A percentile compares a stretch with the other conserved stretches of the same genome.
phyloP scores from a whole-genome alignment of 2,329 filamentous ascomycete genomes.

The Pseudogymnoascus pannorum region DNA sequence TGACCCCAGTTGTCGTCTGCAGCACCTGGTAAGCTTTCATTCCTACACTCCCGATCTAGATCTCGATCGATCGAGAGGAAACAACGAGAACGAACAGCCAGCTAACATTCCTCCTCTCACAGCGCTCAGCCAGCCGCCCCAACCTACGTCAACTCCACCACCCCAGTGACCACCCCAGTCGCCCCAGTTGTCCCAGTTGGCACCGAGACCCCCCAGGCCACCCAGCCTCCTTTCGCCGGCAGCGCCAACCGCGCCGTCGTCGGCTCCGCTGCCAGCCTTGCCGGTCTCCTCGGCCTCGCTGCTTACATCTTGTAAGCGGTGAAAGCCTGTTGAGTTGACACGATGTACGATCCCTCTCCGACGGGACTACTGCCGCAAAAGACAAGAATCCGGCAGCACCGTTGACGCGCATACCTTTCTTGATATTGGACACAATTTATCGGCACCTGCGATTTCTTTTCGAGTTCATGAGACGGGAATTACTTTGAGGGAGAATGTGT shows the following conservation, averaged over 20 bases:
- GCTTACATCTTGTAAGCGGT: constrained; percentile 33
- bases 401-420: neutral
- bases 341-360: neutral
- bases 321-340: neutral
- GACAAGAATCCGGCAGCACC: no score
- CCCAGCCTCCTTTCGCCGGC: constrained; percentile 39
- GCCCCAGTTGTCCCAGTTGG: constrained; percentile 13
- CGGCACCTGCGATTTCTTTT: neutral
- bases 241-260: constrained; percentile 50
- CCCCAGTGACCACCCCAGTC: constrained; percentile 24
- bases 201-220: constrained; percentile 22
- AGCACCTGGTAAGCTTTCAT: constrained; percentile 40
- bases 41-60: neutral
- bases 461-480: neutral
- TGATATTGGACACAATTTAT: neutral
- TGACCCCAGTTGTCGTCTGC: constrained; percentile 46
- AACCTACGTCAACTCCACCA: constrained; percentile 19
- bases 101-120: constrained; percentile 14
- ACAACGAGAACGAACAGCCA: neutral
- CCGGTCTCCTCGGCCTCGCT: constrained; percentile 52
- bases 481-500: neutral
- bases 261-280: constrained; percentile 52
- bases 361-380: no score
- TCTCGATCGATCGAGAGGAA: neutral
- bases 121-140: constrained; percentile 14